Percentiles rank a stretch among this genome's conserved stretches.
These are phyloP conservation scores for Trypanosoma cruzi DNA, from an alignment of 208 protist genomes.

Conservation along the genomic window DNA sequence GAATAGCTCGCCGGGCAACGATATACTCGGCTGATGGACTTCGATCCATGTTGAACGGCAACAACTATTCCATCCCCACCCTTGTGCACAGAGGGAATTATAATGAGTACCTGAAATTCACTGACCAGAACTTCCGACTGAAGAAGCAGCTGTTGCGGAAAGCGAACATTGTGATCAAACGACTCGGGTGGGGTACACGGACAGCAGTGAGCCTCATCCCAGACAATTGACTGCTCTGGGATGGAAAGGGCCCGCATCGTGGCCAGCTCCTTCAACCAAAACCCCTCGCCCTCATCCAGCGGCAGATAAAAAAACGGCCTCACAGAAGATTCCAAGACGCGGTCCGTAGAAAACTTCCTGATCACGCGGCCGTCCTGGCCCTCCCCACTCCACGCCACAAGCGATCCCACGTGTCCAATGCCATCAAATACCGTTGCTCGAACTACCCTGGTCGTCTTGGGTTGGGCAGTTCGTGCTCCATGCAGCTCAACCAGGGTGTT, in stretches of 20 bases:
- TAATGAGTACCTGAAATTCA: conserved; percentile 58
- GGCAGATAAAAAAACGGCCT: conserved; percentile 67
- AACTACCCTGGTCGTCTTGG: conserved; percentile 48
- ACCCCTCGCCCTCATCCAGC: conserved; percentile 84
- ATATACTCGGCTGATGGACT: conserved; percentile 67
- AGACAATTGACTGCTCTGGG: conserved; percentile 43
- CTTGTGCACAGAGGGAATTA: conserved; percentile 53
- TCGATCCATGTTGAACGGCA: conserved; percentile 49
- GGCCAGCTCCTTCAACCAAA: conserved; percentile 84
- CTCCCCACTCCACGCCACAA: conserved; percentile 40
- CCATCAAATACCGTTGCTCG: conserved; percentile 51
- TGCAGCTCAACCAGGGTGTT: conserved; percentile 49
- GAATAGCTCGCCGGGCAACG: conserved; percentile 63
- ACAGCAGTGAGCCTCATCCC: conserved; percentile 54
- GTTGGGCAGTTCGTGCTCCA: conserved; percentile 50
- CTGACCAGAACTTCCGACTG: conserved; percentile 60
- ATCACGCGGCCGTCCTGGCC: conserved; percentile 20
- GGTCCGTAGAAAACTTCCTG: conserved; percentile 28
- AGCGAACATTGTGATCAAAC: conserved; percentile 32
- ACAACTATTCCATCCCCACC: conserved; percentile 73
- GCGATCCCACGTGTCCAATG: conserved; percentile 65
- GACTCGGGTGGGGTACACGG: conserved; percentile 24
- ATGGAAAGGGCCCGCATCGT: conserved; percentile 43
- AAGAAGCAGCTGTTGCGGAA: conserved; percentile 50
- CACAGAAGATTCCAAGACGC: conserved; percentile 30